Base-by-base conservation (phyloP, 2,329 filamentous ascomycete species). In the Colletotrichum sp. region DNA sequence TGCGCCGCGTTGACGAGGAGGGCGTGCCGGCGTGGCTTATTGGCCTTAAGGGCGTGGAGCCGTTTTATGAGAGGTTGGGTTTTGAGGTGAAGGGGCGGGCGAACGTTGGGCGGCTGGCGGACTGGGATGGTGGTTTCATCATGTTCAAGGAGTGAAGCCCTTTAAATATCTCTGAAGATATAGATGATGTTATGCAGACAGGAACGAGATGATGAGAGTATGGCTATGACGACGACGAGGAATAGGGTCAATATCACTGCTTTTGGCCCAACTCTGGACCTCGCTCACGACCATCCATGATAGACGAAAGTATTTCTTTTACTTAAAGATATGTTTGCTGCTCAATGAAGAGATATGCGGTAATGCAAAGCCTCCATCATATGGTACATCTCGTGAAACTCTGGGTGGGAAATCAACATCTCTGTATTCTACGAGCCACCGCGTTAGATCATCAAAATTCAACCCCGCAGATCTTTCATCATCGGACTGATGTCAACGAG, bases 91-190 rank as follows among this genome's bases (percentile, higher is more conserved):
- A 84, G 26, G 83, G 78, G 12, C 81, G 83, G 69, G 80, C 80
- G 14, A 85, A 85, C 64, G 80, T 84, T 26, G 84, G 83, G 2
- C 81, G 83, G 72, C 63, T 86, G 77, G 76, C 78, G 12, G 78
- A 79, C 30, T 86, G 84, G 84, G 79, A 83, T 32, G 84, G 84
- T 12, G 84, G 84, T 1, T 64, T 79, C 9, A 74, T 86, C 74
- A 85, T 86, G 84, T 83, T 84, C 55, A 80, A 81, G 64, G 82
- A 83, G 70, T 85, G 58, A 13, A 24, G 24, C 24, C 24, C 30
- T 12, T 16, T 12, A 30, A 6, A 21, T 4, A 4, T 3, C 4
- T n/a, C 59, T 21, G 14, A 16, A 74, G 24, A 18, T 0, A 5
- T 8, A 5, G 12, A 34, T 13, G 16, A 12, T 9, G n/a, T 52